Conservation (phyloP, 306 rosid species). For the Acacia melanoxylon region DNA sequence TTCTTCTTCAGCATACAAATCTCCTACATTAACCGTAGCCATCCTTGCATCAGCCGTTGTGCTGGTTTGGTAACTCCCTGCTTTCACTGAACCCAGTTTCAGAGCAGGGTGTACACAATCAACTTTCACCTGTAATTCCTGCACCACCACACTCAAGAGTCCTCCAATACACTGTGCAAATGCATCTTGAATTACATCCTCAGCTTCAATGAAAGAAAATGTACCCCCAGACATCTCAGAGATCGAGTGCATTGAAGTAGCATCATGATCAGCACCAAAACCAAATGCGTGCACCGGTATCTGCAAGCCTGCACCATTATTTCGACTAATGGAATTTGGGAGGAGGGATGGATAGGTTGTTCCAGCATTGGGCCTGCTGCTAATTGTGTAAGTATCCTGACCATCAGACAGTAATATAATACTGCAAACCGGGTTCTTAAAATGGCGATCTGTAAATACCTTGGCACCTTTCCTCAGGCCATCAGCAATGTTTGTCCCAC, state of each 20-base stretch:
- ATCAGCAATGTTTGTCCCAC: constrained; percentile 95
- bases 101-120: constrained; percentile 59
- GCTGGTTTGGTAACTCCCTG: constrained; percentile 77
- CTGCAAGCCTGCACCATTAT: constrained; percentile 55
- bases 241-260: constrained; percentile 83
- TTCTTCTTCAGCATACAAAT: constrained; percentile 93
- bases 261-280: constrained; percentile 89
- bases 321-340: constrained; percentile 62
- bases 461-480: constrained; percentile 88
- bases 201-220: constrained; percentile 93
- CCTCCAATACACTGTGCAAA: constrained; percentile 99
- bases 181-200: constrained; percentile 92
- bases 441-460: constrained; percentile 70
- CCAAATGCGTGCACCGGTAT: constrained; percentile 96
- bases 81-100: constrained; percentile 64
- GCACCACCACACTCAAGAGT: constrained; percentile 91
- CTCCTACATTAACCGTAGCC: constrained; percentile 72
- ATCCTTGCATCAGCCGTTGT: constrained; percentile 51
- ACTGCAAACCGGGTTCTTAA: constrained; percentile 85
- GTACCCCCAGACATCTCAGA: constrained; percentile 92
- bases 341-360: constrained; percentile 68
- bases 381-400: constrained; percentile 83
- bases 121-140: constrained; percentile 68
- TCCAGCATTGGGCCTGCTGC: constrained; percentile 43
- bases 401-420: constrained; percentile 92